Percentiles rank a stretch among this genome's conserved stretches.
These are phyloP conservation scores for Irineochytrium annulatum DNA, from an alignment of 192 early-diverging fungal genomes.

Conservation along the genomic window DNA sequence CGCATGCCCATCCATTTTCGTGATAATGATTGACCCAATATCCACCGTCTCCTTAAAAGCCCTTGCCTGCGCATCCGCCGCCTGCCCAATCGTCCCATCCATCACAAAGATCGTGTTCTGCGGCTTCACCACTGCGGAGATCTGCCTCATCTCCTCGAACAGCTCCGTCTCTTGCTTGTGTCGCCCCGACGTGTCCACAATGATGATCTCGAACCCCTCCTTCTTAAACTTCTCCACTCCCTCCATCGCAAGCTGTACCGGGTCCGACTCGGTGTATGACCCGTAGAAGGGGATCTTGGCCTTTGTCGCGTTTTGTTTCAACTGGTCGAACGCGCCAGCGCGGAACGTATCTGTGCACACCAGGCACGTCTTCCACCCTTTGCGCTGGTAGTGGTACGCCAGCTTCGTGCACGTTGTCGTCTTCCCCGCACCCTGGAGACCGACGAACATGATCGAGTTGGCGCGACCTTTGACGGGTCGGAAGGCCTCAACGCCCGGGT, in stretches of 20 bases:
- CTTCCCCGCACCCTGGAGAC: slow-evolving; percentile 92
- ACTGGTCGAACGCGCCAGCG: slow-evolving; percentile 97
- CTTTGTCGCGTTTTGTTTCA: slow-evolving; percentile 96
- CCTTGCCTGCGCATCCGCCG: slow-evolving; percentile 86
- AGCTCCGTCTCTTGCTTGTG: slow-evolving; percentile 93
- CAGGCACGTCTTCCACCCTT: slow-evolving; percentile 88
- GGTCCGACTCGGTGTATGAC: slow-evolving; percentile 89
- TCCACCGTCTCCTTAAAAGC: slow-evolving; percentile 90
- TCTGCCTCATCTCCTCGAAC: slow-evolving; percentile 96
- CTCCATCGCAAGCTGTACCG: slow-evolving; percentile 83
- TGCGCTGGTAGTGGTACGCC: slow-evolving; percentile 85
- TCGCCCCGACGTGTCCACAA: slow-evolving; percentile 96
- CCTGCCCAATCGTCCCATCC: slow-evolving; percentile 98
- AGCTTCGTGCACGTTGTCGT: slow-evolving; percentile 97
- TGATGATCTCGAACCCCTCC: slow-evolving; percentile 92
- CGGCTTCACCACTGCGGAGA: slow-evolving; percentile 77
- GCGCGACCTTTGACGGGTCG: slow-evolving; percentile 76
- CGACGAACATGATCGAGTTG: slow-evolving; percentile 97
- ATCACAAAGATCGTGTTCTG: slow-evolving; percentile 94
- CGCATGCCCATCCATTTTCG: slow-evolving; percentile 97
- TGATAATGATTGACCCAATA: slow-evolving; percentile 94
- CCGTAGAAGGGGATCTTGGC: slow-evolving; percentile 97
- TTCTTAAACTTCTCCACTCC: slow-evolving; percentile 92
- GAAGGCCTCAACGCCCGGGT: slow-evolving; percentile 79
- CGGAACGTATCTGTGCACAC: slow-evolving; percentile 97